Evolutionary conservation across 768 basidiomycete species (phyloP), one percentile per base, ranked within the genome.

Genomic region (Phlebiopsis flavidoalba): DNA sequence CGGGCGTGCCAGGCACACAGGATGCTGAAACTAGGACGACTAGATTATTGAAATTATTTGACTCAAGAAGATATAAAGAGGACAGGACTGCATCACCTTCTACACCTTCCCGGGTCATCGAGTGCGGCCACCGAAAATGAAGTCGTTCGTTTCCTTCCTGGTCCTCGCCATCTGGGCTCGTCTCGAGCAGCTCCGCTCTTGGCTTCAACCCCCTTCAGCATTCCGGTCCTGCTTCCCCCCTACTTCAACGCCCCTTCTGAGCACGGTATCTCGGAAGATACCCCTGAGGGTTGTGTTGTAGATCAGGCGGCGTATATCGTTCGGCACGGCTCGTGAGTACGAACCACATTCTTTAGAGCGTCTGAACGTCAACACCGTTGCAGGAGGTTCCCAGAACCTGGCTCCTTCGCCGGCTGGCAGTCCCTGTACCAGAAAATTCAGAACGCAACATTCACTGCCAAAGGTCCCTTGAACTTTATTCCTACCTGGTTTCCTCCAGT

Each of bases 251-350:
- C 78, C 4, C 77, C 79, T 0, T 68, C 73, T 3, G 77, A 75
- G 59, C 68, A 65, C 22, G 75, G 72, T 10, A 72, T 79, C 36
- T 49, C 71, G 0, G 22, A 51, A 5, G 62, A 66, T 1, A 76
- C 73, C 2, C 78, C 79, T 2, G 54, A 66, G 0, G 75, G 75
- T 22, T 80, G 78, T 58, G 64, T 67, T 1, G 76, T 80, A 0
- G 77, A 79, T 37, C 77, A 77, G 60, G 77, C 78, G 0, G 77
- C 77, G 3, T 80, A 78, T 58, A 77, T 79, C 14, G 59, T 77
- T 1, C 74, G 79, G 0, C 79, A 80, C 62, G 78, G 77, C 59
- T 71, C 77, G 76, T 75, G 58, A 43, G 74, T 69, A 14, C 2
- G 24, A 15, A 3, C 35, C n/a, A 21, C 22, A 8, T 17, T 37